These are phyloP conservation scores for Claviceps paspali DNA, from an alignment of 2,329 filamentous ascomycete species.

Conservation along the genomic window DNA sequence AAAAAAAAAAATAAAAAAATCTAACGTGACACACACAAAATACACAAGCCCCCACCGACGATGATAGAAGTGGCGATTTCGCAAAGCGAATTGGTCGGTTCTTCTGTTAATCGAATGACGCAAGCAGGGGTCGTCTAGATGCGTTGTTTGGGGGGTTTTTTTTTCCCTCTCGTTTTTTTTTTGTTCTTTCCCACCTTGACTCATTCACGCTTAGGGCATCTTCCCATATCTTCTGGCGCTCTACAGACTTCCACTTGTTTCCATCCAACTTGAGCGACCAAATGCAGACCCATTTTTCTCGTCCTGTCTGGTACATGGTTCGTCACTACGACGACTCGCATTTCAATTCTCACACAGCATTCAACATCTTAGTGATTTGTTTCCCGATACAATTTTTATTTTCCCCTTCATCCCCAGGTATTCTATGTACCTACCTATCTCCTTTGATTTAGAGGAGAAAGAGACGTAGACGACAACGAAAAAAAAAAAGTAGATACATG, in stretches of 20 bases:
- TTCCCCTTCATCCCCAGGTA: neutral
- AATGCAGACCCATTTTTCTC: neutral
- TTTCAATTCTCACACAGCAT: too few relatives aligned
- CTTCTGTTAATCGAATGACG: too few relatives aligned
- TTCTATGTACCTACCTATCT: slow-evolving; percentile 9
- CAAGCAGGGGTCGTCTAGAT: neutral
- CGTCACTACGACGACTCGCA: too few relatives aligned
- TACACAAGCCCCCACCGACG: too few relatives aligned
- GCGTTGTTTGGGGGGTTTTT: neutral
- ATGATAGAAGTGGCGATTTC: too few relatives aligned
- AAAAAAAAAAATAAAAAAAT: too few relatives aligned
- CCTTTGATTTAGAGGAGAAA: slow-evolving; percentile 9
- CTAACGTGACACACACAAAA: too few relatives aligned
- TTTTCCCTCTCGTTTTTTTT: neutral
- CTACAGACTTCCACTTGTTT: neutral
- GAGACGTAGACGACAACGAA: slow-evolving; percentile 3
- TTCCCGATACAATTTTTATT: too few relatives aligned
- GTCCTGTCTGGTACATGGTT: neutral
- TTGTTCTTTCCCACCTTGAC: neutral
- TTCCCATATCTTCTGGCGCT: neutral
- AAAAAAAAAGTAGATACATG: slow-evolving; percentile 8
- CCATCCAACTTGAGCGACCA: neutral
- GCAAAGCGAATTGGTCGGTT: too few relatives aligned
- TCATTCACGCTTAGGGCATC: neutral
- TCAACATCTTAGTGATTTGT: neutral